These are phyloP conservation scores for Saccharomycopsis schoenii DNA, from an alignment of 805 yeast species.

Conservation along the genomic window DNA sequence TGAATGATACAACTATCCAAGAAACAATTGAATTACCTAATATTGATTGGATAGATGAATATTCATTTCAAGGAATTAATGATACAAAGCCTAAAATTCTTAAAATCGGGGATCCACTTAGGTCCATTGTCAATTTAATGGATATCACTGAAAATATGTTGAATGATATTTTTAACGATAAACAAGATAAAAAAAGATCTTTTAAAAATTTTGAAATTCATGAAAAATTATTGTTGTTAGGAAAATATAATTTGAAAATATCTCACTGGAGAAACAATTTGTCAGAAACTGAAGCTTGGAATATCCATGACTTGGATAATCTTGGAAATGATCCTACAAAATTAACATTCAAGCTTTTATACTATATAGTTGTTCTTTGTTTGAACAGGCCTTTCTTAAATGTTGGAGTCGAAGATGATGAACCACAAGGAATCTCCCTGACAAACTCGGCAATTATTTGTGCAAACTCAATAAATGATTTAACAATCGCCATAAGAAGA, in stretches of 20 bases:
- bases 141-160: conserved; percentile 31
- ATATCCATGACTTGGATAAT: conserved; percentile 28
- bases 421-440: neutral
- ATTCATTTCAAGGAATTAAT: conserved; percentile 16
- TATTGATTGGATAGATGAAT: conserved; percentile 53
- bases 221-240: conserved; percentile 22
- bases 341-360: conserved; percentile 44
- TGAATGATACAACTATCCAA: conserved; percentile 49
- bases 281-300: conserved; percentile 43
- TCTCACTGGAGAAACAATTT: conserved; percentile 41
- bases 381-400: conserved; percentile 7
- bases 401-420: neutral
- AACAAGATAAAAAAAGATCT: conserved; percentile 21
- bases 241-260: conserved; percentile 39
- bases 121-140: conserved; percentile 34
- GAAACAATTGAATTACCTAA: conserved; percentile 53
- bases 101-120: conserved; percentile 26
- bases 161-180: conserved; percentile 28
- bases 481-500: conserved; percentile 30
- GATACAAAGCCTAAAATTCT: neutral
- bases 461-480: conserved; percentile 32
- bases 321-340: conserved; percentile 45
- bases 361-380: conserved; percentile 48
- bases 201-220: conserved; percentile 28
- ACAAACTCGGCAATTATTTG: conserved; percentile 25